Evolutionary conservation across 768 basidiomycete genomes (phyloP).

Genomic region (Termitomyces sp.): DNA sequence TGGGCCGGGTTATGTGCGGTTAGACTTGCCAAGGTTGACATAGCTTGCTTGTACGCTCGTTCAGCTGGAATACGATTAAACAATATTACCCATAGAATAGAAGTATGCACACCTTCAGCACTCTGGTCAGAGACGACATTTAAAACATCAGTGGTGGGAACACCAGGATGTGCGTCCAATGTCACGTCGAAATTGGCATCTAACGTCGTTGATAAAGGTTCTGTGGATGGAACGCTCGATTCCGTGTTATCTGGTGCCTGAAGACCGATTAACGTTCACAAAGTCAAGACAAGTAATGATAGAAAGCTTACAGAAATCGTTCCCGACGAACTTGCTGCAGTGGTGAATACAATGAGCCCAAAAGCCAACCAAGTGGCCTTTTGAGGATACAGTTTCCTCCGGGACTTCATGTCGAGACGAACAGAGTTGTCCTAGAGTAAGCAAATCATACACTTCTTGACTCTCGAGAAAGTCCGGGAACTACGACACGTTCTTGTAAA

Average conservation of each 20-base stretch:
- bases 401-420: slow-evolving; percentile 15
- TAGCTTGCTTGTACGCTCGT: slow-evolving; percentile 72
- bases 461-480: neutral
- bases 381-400: slow-evolving; percentile 27
- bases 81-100: neutral
- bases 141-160: slow-evolving; percentile 6
- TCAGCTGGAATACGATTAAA: slow-evolving; percentile 37
- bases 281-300: neutral
- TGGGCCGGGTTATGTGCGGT: slow-evolving; percentile 54
- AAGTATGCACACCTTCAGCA: slow-evolving; percentile 40
- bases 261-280: slow-evolving; percentile 2
- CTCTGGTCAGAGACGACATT: slow-evolving; percentile 36
- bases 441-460: slow-evolving; percentile 5
- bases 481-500: neutral
- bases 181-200: neutral
- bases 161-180: neutral
- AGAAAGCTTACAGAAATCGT: slow-evolving; percentile 22
- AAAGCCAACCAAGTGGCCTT: slow-evolving; percentile 58
- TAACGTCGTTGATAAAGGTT: neutral
- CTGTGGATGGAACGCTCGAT: neutral
- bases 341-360: slow-evolving; percentile 48
- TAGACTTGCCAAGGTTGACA: slow-evolving; percentile 59
- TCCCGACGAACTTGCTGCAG: slow-evolving; percentile 29
- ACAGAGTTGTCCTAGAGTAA: neutral
- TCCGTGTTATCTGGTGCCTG: slow-evolving; percentile 1